Percentiles rank a stretch among this genome's conserved stretches.
Conservation (phyloP, 2,329 filamentous ascomycete genomes). For the Didymosphaeria variabile region DNA sequence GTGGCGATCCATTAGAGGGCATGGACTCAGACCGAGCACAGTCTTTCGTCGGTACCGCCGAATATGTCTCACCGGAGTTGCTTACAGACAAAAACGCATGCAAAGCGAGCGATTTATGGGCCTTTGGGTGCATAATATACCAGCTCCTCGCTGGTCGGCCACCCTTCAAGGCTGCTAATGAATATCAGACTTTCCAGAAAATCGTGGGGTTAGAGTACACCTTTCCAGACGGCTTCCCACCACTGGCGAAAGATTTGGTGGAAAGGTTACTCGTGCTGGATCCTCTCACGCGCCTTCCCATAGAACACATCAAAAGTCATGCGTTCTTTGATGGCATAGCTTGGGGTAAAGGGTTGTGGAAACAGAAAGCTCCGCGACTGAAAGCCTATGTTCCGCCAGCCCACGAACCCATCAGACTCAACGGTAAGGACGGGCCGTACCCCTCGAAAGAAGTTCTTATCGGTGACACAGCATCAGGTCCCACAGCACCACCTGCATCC, state of each 20-base stretch:
- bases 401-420: conserved; percentile 69
- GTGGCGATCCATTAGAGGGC: conserved; percentile 63
- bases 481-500: conserved; percentile 37
- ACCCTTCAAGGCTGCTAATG: conserved; percentile 94
- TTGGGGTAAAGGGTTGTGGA: conserved; percentile 89
- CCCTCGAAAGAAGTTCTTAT: conserved; percentile 21
- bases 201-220: conserved; percentile 95
- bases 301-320: conserved; percentile 97
- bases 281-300: conserved; percentile 80
- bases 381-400: conserved; percentile 82
- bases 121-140: conserved; percentile 97
- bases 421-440: conserved; percentile 46
- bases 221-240: conserved; percentile 88
- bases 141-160: conserved; percentile 95
- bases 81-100: conserved; percentile 95
- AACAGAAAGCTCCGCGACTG: conserved; percentile 84
- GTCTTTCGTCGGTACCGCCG: conserved; percentile 96
- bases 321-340: conserved; percentile 89
- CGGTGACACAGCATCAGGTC: conserved; percentile 36
- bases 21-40: conserved; percentile 78
- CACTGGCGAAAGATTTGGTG: conserved; percentile 85
- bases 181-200: conserved; percentile 98
- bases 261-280: conserved; percentile 91
- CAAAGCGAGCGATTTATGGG: conserved; percentile 98
- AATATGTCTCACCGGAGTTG: conserved; percentile 98